Base-by-base conservation (phyloP, 2,329 filamentous ascomycete genomes). In the Trichoderma afroharzianum region DNA sequence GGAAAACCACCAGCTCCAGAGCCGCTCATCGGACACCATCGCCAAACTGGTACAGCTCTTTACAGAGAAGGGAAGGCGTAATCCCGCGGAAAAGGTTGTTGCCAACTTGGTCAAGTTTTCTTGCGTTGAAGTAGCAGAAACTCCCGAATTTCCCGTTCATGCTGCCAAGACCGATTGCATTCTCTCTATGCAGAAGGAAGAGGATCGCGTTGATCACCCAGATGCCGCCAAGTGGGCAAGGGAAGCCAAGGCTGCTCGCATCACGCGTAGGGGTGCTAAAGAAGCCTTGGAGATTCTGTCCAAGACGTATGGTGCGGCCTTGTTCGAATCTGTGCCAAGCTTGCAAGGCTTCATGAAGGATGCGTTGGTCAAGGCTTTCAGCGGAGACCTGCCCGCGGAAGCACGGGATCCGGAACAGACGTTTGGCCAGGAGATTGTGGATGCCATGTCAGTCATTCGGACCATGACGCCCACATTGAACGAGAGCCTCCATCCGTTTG, bases 91-190 rank as follows among this genome's bases (percentile, higher is more conserved):
- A 80, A 99, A 99, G 83, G 93, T 99, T 15, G 95, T 98, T 32
- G 91, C 93, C 61, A 99, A 99, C 78, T 82, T 99, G 67, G 93
- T 97, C 83, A 98, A 98, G 79, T 99, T 98, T 82, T 97, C 94
- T 74, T 99, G 96, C 78, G 94, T 98, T 77, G 96, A 99, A 79
- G 97, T 97, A 1, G 95, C 96, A 0, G 97, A 99, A 81, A 99
- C 97, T 0, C 96, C 96, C 0, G 96, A 98, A 78, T 98, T 98
- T 79, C 90, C 91, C 5, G 91, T 93, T 32, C 96, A 98, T 77
- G 92, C 92, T 2, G 81, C 85, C 57, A 91, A 97, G 77, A 92
- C 91, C 59, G 90, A 91, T 74, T 91, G 92, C 15, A 96, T 99
- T 70, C 83, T 99, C 18, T 98, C 96, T 0, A 90, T 99, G 81